Conservation (phyloP, 805 yeast species). For the Barnettozyma sp. region DNA sequence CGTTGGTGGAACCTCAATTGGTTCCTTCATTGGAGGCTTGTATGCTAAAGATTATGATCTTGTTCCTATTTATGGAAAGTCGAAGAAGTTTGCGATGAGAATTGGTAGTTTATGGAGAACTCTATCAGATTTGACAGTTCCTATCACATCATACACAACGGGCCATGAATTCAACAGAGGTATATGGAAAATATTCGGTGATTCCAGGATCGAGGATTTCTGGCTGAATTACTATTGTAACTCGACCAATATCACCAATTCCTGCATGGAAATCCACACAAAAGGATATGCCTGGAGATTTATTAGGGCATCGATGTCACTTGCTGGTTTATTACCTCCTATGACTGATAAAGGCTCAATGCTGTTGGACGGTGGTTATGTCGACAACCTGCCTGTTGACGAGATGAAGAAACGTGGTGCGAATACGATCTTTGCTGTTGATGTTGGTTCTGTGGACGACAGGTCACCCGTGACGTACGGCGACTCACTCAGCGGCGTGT, state of each 20-base stretch:
- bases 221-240: constrained; percentile 88
- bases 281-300: constrained; percentile 94
- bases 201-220: constrained; percentile 87
- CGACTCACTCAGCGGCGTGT: constrained; percentile 83
- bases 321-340: constrained; percentile 90
- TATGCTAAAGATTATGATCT: constrained; percentile 89
- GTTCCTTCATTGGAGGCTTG: constrained; percentile 91
- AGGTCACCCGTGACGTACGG: constrained; percentile 87
- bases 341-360: constrained; percentile 84
- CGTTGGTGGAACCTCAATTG: constrained; percentile 95
- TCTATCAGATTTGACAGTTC: constrained; percentile 79
- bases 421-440: constrained; percentile 55
- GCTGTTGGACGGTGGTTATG: constrained; percentile 94
- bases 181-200: constrained; percentile 94
- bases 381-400: constrained; percentile 85
- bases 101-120: constrained; percentile 83
- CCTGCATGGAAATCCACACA: constrained; percentile 90
- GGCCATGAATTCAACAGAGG: constrained; percentile 98
- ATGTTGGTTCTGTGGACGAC: constrained; percentile 92
- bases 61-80: constrained; percentile 85
- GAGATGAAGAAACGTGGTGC: constrained; percentile 93
- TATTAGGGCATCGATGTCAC: constrained; percentile 91
- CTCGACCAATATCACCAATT: constrained; percentile 91
- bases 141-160: constrained; percentile 89
- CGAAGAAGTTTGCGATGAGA: constrained; percentile 79